Evolutionary conservation across 768 basidiomycete species (phyloP), one percentile per base, ranked within the genome.

Genomic region (Lentinula sp.): DNA sequence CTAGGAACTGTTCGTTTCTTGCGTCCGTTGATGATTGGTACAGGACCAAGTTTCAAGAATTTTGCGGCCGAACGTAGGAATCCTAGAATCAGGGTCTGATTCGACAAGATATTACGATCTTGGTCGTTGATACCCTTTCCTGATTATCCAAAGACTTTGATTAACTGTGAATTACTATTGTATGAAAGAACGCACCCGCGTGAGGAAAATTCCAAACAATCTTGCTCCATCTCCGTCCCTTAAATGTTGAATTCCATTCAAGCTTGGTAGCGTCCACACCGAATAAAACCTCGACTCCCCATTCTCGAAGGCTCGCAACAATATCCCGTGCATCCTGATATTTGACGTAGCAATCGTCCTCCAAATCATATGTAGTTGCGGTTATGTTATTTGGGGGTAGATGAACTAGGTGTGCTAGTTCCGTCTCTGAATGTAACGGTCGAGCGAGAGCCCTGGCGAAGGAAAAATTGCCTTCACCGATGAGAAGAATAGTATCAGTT

Each of bases 201-300:
- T 98, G 96, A 61, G 96, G 96, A 70, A 98, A 98, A 71, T 98
- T 97, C 88, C 93, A 98, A 6, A 92, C 84, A 60, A 98, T 82
- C 63, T 82, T 84, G 72, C 93, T 88, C 83, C 89, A 90, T 59
- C 74, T 81, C 63, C 77, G 75, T 43, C 82, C 84, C 63, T 85
- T 89, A 50, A 95, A 71, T 8, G 71, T 69, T 5, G 80, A 61
- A 42, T 76, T 72, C 63, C 80, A 88, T 58, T 87, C 87, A 37
- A 98, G 73, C 60, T 76, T 81, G 6, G 87, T 89, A n/a, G 88
- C 96, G 70, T 98, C 96, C 18, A 97, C 80, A 6, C 79, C 80
- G 70, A 97, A 98, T 11, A 91, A 68, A 8, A 97, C 84, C 51
- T 82, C 74, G 2, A 82, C 88, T 0, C 93, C 93, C 28, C 77